Base-by-base conservation (phyloP, 2,329 filamentous ascomycete genomes). In the Colletotrichum chrysophilum region DNA sequence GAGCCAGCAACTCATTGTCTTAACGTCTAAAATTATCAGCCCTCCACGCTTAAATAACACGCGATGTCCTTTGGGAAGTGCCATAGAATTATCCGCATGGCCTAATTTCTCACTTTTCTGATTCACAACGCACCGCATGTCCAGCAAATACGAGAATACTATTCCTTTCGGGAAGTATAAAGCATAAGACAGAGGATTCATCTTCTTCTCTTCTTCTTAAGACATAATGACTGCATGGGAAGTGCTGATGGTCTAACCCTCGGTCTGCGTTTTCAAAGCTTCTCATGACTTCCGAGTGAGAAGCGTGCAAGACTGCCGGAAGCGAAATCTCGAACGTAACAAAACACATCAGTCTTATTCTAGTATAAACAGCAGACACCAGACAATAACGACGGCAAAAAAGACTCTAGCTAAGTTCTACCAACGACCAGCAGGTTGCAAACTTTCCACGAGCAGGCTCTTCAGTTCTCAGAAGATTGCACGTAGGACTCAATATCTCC, bases 31-130 rank as follows among this genome's bases (percentile, higher is more conserved):
- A 3, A 2, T 48, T 48, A n/a, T 2, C 0, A 4, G 18, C 38
- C 4, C 38, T 7, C 5, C 38, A 12, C 38, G 10, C 5, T n/a
- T 10, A 48, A 2, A n/a, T 48, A n/a, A 0, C 10, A 12, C 1
- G 18, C 9, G 38, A 10, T 12, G n/a, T 1, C 1, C 18, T 1
- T 43, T 6, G 0, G 38, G 1, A 12, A n/a, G 9, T 48, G 10
- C 1, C 18, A n/a, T n/a, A 12, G 5, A n/a, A 12, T 1, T 48
- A n/a, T 48, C 38, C 18, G 38, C 5, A 12, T n/a, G 5, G 9
- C 18, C 38, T 3, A 10, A 48, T 48, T 48, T 4, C 18, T 21
- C 18, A 48, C 18, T n/a, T 12, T 48, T 12, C 38, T n/a, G 9
- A n/a, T n/a, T 9, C 18, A 21, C 38, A 48, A 21, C 4, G 1